Evolutionary conservation across 2,329 filamentous ascomycete species (phyloP).

Genomic region (Penicillium rolfsii): DNA sequence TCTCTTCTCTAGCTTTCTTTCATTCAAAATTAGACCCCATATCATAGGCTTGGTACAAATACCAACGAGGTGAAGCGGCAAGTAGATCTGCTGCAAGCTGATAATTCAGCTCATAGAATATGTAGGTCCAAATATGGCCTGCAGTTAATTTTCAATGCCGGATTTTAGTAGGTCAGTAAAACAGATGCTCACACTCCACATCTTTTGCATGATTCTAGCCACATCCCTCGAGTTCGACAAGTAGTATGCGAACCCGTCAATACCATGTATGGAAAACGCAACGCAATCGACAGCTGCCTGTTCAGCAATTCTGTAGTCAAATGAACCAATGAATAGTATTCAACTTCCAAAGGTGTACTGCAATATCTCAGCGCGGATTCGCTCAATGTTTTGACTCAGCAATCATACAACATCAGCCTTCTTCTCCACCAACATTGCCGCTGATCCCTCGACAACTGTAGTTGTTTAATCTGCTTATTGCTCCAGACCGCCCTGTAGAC

Average conservation of each 20-base stretch:
- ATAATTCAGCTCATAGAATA: constrained; percentile 31
- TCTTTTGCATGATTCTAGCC: constrained; percentile 63
- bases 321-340: neutral
- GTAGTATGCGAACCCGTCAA: constrained; percentile 63
- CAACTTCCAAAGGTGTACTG: neutral
- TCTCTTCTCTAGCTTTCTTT: neutral
- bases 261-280: constrained; percentile 63
- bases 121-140: constrained; percentile 22
- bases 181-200: constrained; percentile 58
- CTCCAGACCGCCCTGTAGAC: neutral
- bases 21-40: neutral
- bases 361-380: neutral
- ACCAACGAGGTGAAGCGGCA: constrained; percentile 67
- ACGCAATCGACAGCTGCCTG: constrained; percentile 59
- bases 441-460: neutral
- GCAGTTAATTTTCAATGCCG: constrained; percentile 34
- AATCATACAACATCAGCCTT: neutral
- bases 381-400: neutral
- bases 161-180: neutral
- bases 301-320: neutral
- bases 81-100: constrained; percentile 66
- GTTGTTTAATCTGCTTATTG: neutral
- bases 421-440: neutral
- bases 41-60: constrained; percentile 46
- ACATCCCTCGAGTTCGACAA: constrained; percentile 62